Evolutionary conservation across 805 yeast species (phyloP), one percentile per base, ranked within the genome.

Genomic region (Danielia reshetovae): DNA sequence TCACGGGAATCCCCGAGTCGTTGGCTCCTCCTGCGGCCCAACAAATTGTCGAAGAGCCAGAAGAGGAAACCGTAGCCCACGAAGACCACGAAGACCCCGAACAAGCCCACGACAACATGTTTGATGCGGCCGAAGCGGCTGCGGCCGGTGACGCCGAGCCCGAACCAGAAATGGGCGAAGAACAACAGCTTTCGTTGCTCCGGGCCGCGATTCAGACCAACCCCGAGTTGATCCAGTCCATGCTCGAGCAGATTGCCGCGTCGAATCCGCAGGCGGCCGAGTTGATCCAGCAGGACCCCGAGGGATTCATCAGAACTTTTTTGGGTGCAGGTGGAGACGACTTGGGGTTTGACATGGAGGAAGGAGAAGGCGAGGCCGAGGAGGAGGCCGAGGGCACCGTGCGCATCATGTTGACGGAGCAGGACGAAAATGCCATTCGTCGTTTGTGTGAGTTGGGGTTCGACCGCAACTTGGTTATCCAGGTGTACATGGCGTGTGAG

Each of bases 401-500:
- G 14, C 74, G 74, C 46, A 74, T 85, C 40, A 72, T 68, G 43
- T 65, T 93, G 38, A 75, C 96, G 6, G 79, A 75, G 37, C 93
- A 80, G 49, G 98, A 93, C 55, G 82, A 84, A 54, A 85, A 73
- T 41, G 96, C 97, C n/a, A 85, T 93, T 45, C 72, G 74, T 43
- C 77, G 98, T 56, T 72, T 93, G 46, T 83, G 95, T 59, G 97
- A 85, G 60, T 72, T 93, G 46, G 98, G 98, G 0, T 93, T 93
- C 52, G 96, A 87, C 47, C 76, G 96, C 48, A 74, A 81, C 48
- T 68, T 83, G 38, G 98, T 85, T 29, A 77, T 88, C 41, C 96
- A 89, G 67, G 95, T 94, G 19, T 93, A 86, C 66, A 81, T 93
- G 73, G 97, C 97, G 27, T 93, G 98, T 62, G 98, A 93, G 54